Base-by-base conservation (phyloP, 2,329 filamentous ascomycete genomes). In the Fusarium gaditjirri region DNA sequence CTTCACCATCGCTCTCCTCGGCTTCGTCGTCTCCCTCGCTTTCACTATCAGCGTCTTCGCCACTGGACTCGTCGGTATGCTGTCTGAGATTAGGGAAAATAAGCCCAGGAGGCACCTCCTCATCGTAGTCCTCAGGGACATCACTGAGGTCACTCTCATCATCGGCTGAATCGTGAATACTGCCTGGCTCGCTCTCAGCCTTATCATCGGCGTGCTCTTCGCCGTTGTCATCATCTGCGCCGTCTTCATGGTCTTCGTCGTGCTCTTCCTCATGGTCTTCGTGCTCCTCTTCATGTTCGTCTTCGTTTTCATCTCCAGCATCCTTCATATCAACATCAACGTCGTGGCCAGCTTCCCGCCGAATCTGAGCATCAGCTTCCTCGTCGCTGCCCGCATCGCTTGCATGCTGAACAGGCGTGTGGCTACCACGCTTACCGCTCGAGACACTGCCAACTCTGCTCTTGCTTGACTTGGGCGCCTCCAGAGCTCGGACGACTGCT, bases 141-240 rank as follows among this genome's bases (percentile, higher is more conserved):
- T 93, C 91, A 57, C 90, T 92, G 0, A 93, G 83, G 69, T 92
- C 91, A 76, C 90, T 92, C 78, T 93, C 91, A 60, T 92, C 90
- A 69, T 92, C 90, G 1, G 88, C 90, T 43, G 87, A 91, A 67
- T 92, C 90, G 66, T 91, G 88, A 12, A 90, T 81, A 65, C 88
- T 93, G 10, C 87, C 88, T 1, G 86, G 64, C 21, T 78, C 78
- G 42, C 78, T 77, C 27, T 79, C 77, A 10, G 71, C 72, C 57
- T 70, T 79, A 39, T 74, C 81, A 75, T 75, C 79, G 12, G 75
- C 82, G 31, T 86, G 84, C 52, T 83, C 77, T 47, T 71, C 81
- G 70, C 54, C 81, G 73, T 59, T 78, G 73, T 39, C 80, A 68
- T 69, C 79, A 62, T 55, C 80, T 73, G 53, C 80, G 70, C 53